Base-by-base conservation (phyloP, 164 flowering plant genomes). In the Stephania cephalantha region DNA sequence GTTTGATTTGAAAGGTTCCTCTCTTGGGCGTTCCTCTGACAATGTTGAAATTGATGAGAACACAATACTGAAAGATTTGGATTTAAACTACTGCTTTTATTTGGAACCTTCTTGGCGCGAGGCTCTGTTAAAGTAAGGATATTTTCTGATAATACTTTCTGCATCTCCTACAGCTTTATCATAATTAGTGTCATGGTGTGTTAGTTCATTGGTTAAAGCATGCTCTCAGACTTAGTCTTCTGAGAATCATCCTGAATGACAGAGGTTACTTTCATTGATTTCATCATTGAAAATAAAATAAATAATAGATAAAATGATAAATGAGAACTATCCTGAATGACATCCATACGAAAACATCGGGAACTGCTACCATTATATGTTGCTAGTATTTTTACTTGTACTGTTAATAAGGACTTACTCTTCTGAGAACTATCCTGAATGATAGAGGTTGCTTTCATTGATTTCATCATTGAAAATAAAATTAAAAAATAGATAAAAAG, bases 1-100 rank as follows among this genome's bases (percentile, higher is more conserved):
- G 79, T 96, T 92, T 86, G 99, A 96, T 87, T 78, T 96, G 77
- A 96, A 96, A 84, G 99, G 99, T 68, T 96, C 99, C 58, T 96
- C 99, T 44, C 82, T 87, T 20, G 99, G 99, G 44, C 97, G 98
- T 55, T 94, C 98, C 15, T 82, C 97, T 13, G 93, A 96, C 85
- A 94, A 94, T 74, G 84, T 94, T 79, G 97, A 96, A 83, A 94
- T 96, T 74, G 99, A 96, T 81, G 98, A 90, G 81, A 91, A 88
- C 76, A 96, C 99, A 22, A 96, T 86, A 71, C 95, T 96, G 20
- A 96, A 96, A 80, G 99, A 96, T 87, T 86, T 96, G 84, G 99
- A 96, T 85, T 83, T 96, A 42, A 89, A 89, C 83, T 91, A 89
- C 82, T 83, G 85, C 81, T 94, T 94, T 83, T 93, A 87, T 82